Base-by-base conservation (phyloP, 345 rosid species). In the Heritiera fomes region DNA sequence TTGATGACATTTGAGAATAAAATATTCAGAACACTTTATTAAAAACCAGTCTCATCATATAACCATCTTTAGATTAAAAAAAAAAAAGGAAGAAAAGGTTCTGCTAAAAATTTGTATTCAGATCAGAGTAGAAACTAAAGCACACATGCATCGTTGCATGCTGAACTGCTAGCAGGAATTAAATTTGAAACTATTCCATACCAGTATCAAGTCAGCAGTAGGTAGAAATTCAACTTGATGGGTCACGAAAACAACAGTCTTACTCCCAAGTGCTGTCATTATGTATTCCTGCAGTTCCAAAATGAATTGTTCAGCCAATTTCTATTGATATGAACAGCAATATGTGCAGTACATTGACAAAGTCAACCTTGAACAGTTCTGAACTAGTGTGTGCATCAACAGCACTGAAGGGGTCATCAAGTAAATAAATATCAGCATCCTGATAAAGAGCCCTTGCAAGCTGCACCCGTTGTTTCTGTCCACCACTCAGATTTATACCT, bases 151-250 rank as follows among this genome's bases (percentile, higher is more conserved):
- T 7, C 65, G n/a, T 56, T 55, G 71, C 65, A 53, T 34, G 15
- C 65, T 55, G 8, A 43, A 28, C 7, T 12, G 45, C 65, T 40
- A 77, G 41, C 64, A 50, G 77, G 77, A 80, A 83, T 62, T 46
- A 32, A 80, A 75, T 78, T 32, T 23, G 15, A 85, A 70, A 80
- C 34, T 62, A 78, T 58, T 65, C 71, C 94, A 49, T 87, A 97
- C 99, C 98, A 97, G 86, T 78, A 97, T 97, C 82, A 94, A 82
- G 83, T 94, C 98, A 74, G 99, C 98, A 66, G 92, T 82, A 5
- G 98, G 99, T 71, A 97, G 88, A 91, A 94, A 97, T 85, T 97
- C 99, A 75, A 97, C 98, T 91, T 97, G 99, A 89, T 97, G 99
- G 63, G 99, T 97, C 84, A 97, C 99, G 77, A 89, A 97, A 77